Evolutionary conservation across 208 protist genomes (phyloP).

Genomic region (Trypanosoma congolense): DNA sequence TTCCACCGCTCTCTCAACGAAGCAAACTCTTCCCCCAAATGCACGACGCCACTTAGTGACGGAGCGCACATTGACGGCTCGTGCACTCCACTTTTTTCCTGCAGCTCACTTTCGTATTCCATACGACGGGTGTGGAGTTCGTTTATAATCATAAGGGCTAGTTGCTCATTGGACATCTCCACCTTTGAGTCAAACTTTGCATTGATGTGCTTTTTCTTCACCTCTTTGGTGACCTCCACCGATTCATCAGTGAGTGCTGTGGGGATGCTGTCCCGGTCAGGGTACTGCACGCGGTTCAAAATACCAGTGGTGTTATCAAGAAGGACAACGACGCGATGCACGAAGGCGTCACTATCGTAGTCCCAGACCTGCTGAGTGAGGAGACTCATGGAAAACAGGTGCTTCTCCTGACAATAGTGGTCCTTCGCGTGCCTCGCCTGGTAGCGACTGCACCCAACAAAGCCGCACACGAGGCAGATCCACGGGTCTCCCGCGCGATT

Average conservation of each 20-base stretch:
- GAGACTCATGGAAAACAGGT: slow-evolving; percentile 89
- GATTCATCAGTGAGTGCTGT: slow-evolving; percentile 8
- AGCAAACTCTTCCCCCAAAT: neutral
- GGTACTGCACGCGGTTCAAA: slow-evolving; percentile 65
- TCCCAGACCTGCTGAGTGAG: slow-evolving; percentile 91
- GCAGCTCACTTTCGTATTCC: slow-evolving; percentile 35
- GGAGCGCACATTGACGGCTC: neutral
- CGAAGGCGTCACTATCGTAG: slow-evolving; percentile 87
- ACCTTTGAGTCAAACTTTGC: slow-evolving; percentile 82
- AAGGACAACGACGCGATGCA: slow-evolving; percentile 73
- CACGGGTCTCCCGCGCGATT: slow-evolving; percentile 69
- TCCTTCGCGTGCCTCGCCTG: slow-evolving; percentile 86
- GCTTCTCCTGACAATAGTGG: slow-evolving; percentile 50
- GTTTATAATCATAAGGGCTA: slow-evolving; percentile 72
- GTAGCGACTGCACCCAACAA: slow-evolving; percentile 90
- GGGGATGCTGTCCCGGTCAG: slow-evolving; percentile 43
- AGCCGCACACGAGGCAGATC: slow-evolving; percentile 90
- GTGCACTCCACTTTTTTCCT: neutral
- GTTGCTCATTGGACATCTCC: slow-evolving; percentile 61
- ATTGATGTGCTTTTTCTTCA: slow-evolving; percentile 69
- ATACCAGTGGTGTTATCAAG: slow-evolving; percentile 56
- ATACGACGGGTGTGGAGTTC: slow-evolving; percentile 61
- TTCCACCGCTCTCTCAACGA: slow-evolving; percentile 21
- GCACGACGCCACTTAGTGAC: slow-evolving; percentile 9
- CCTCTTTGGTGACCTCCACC: slow-evolving; percentile 25